Evolutionary conservation across 495 filamentous ascomycete species (phyloP).

Genomic region (Chlorociboria aeruginascens): DNA sequence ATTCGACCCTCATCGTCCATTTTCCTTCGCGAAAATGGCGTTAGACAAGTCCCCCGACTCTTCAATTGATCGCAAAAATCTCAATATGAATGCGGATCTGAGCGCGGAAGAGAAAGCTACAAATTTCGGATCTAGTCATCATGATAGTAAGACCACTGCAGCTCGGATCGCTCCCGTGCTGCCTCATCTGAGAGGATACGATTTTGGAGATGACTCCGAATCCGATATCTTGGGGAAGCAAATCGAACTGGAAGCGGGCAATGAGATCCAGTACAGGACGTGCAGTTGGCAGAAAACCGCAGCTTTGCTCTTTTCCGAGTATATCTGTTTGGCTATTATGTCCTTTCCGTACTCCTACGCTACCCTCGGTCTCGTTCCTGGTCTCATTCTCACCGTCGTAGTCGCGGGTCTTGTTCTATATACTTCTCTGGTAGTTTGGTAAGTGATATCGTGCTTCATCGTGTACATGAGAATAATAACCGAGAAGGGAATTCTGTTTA

Average conservation of each 20-base stretch:
- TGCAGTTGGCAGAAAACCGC: conserved; percentile 92
- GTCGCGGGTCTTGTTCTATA: conserved; percentile 67
- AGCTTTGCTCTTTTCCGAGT: conserved; percentile 78
- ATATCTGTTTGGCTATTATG: conserved; percentile 91
- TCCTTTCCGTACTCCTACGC: conserved; percentile 88
- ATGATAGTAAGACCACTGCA: conserved; percentile 19
- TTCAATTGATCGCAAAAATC: conserved; percentile 1
- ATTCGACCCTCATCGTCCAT: conserved; percentile 11
- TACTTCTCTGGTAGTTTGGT: conserved; percentile 72
- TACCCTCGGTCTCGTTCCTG: conserved; percentile 73
- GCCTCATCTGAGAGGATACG: conserved; percentile 15
- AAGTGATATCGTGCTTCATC: conserved; percentile 18
- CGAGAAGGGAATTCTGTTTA: conserved; percentile 63
- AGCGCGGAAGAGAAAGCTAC: conserved; percentile 15
- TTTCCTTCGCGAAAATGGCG: conserved; percentile 35
- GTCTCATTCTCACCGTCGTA: conserved; percentile 68
- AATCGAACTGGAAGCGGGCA: conserved; percentile 62
- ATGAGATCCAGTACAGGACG: conserved; percentile 76
- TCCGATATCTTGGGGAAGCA: conserved; percentile 52
- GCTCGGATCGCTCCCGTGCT: conserved; percentile 34
- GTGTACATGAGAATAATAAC: conserved; percentile 3
- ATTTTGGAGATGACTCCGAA: conserved; percentile 23
- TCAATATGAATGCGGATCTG: conserved; percentile 2
- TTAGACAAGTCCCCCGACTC: conserved; percentile 19
- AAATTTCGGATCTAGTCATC: conserved; percentile 6